Base-by-base conservation (phyloP, 306 rosid genomes). In the Cucurbita argyrosperma region DNA sequence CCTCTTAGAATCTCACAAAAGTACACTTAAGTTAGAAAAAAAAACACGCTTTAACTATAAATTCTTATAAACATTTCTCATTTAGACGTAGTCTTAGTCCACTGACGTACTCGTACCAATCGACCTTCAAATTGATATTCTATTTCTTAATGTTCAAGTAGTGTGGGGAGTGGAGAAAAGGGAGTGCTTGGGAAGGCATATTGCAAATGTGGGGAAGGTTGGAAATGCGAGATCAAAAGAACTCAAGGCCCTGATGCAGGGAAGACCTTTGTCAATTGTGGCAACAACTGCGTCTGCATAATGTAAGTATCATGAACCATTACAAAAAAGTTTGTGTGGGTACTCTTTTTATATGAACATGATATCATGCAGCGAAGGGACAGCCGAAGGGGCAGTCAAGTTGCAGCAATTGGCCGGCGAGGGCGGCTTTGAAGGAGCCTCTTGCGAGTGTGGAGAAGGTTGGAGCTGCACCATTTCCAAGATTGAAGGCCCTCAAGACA, bases 191-290 rank as follows among this genome's bases (percentile, higher is more conserved):
- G 68, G 35, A 65, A 65, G 71, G 71, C 71, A n/a, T 42, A 8
- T 40, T 65, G 71, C 71, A 65, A 65, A 11, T 40, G 53, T 18
- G 71, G 71, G 3, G 71, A 65, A 65, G 71, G 71, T 16, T 65
- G 71, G 71, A 39, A 45, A 18, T 65, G 71, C 43, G 71, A 39
- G 51, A 65, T 65, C 71, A 65, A 40, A 39, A 65, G 35, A 42
- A 65, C 71, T 8, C 71, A 65, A 65, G 71, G 71, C 35, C 71
- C 52, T 42, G 71, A 65, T 65, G 53, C 71, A n/a, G 52, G 71
- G 1, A 65, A 65, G 37, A 65, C 71, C 71, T 65, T 42, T 11
- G 53, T 65, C 8, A 65, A 42, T 7, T 65, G 71, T 42, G 71
- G 71, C 19, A 46, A 65, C 50, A 65, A 65, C 35, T 65, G 71